phyloP scores from a whole-genome alignment of 2,329 filamentous ascomycete genomes.

The Xylaria sp. region DNA sequence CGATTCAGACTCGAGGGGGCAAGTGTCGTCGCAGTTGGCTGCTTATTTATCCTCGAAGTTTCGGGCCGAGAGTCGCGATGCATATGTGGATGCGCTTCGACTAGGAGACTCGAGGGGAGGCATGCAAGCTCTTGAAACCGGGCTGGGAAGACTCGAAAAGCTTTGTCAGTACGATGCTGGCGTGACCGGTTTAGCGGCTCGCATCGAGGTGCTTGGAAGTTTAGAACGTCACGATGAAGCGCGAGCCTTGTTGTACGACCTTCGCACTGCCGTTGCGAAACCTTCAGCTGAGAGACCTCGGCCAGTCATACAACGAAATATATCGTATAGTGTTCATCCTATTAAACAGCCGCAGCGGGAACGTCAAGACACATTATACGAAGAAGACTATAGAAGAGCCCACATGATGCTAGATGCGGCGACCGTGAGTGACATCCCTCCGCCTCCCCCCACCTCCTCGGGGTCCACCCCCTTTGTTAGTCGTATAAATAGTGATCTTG shows the following conservation, averaged over 20 bases:
- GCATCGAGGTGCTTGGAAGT: conserved; percentile 31
- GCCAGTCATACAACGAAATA: neutral
- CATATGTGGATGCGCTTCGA: conserved; percentile 26
- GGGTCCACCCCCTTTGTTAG: neutral
- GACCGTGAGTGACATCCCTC: conserved; percentile 20
- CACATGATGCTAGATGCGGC: conserved; percentile 33
- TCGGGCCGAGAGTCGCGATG: conserved; percentile 30
- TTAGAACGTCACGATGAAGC: conserved; percentile 29
- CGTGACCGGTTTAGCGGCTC: conserved; percentile 16
- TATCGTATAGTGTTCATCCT: neutral
- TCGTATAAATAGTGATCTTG: no score
- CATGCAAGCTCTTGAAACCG: conserved; percentile 19
- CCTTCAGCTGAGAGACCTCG: neutral
- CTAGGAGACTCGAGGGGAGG: conserved; percentile 23
- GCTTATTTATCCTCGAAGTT: conserved; percentile 29
- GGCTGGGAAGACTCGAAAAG: conserved; percentile 22
- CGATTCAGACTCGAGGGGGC: conserved; percentile 19
- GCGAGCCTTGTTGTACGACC: conserved; percentile 16
- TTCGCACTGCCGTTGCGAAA: conserved; percentile 16
- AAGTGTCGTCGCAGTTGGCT: conserved; percentile 17
- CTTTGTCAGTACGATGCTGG: conserved; percentile 20
- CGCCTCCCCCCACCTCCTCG: no score
- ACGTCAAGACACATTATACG: conserved; percentile 26
- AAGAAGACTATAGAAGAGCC: conserved; percentile 25
- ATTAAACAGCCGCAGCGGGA: neutral